Evolutionary conservation across 257 asterid genomes (phyloP), one percentile per base, ranked within the genome.

Genomic region (Cynanchum wilfordii): DNA sequence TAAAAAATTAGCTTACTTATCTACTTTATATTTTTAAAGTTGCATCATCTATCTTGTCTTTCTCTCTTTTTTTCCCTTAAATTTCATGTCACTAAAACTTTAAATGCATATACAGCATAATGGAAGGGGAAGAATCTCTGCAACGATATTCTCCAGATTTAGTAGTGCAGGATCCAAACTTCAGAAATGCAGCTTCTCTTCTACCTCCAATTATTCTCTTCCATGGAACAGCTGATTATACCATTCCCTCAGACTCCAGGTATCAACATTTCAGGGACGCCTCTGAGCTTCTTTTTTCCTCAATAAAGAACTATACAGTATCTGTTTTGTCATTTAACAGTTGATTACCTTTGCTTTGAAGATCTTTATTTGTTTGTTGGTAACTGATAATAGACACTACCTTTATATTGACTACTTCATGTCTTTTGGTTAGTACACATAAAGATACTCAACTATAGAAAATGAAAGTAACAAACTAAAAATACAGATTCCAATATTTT

Each of bases 81-180:
- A 17, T 51, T 50, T 54, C 25, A 44, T 54, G 7, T 42, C 6
- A 17, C 64, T 72, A 47, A 66, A 52, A 33, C 15, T 74, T 73
- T 57, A 64, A 29, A 58, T 29, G 52, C 77, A 25, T 73, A 15
- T 57, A 64, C 86, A 94, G 98, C 84, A 91, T 94, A 81, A 94
- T 94, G 98, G 98, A 91, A 79, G 98, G 98, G 66, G 97, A 94
- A 82, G 90, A 89, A 79, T 87, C 91, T 38, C 83, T 94, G 70
- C 71, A 77, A 22, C 74, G 82, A 77, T 89, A 87, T 79, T 94
- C 97, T 54, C 98, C 98, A 7, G 98, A 94, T 84, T 56, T 91
- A 70, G 44, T 77, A 80, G 89, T 83, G n/a, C 89, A 85, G 74
- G 97, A 91, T 33, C 93, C 95, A 19, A 80, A 75, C 75, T 57